A percentile compares a stretch with the other conserved stretches of the same genome.
Conservation (phyloP, 2,329 filamentous ascomycete genomes). For the Lachnellula occidentalis region DNA sequence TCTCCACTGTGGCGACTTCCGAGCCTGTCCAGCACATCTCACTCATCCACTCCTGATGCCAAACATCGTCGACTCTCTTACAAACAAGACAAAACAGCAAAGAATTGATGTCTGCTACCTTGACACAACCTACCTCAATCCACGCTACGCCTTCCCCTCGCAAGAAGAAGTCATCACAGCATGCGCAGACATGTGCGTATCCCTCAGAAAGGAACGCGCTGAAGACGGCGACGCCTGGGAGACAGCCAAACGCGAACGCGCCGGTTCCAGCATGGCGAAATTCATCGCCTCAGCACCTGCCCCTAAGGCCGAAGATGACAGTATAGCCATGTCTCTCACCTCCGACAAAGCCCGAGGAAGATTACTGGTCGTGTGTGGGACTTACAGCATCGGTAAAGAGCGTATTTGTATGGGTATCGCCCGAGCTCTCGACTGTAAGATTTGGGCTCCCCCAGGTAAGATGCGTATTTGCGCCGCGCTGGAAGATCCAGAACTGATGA, state of each 20-base stretch:
- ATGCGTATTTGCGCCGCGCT: slow-evolving; percentile 79
- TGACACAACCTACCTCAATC: slow-evolving; percentile 94
- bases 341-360: slow-evolving; percentile 48
- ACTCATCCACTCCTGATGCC: slow-evolving; percentile 76
- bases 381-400: slow-evolving; percentile 97
- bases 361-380: slow-evolving; percentile 87
- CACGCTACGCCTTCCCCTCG: slow-evolving; percentile 87
- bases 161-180: slow-evolving; percentile 83
- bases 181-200: slow-evolving; percentile 83
- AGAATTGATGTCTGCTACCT: slow-evolving; percentile 94
- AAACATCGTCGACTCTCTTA: slow-evolving; percentile 62
- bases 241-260: slow-evolving; percentile 47
- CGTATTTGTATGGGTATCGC: slow-evolving; percentile 92
- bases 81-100: slow-evolving; percentile 70
- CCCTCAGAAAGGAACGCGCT: slow-evolving; percentile 60
- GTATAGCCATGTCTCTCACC: slow-evolving; percentile 19
- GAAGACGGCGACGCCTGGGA: slow-evolving; percentile 53
- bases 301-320: slow-evolving; percentile 24
- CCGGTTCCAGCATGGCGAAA: slow-evolving; percentile 55
- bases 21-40: slow-evolving; percentile 81
- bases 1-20: slow-evolving; percentile 92
- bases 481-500: slow-evolving; percentile 75
- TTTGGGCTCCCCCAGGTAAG: slow-evolving; percentile 80
- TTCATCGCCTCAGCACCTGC: slow-evolving; percentile 44
- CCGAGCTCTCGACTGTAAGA: slow-evolving; percentile 76